Evolutionary conservation across 495 filamentous ascomycete genomes (phyloP).

Genomic region (Podospora tetraspora): DNA sequence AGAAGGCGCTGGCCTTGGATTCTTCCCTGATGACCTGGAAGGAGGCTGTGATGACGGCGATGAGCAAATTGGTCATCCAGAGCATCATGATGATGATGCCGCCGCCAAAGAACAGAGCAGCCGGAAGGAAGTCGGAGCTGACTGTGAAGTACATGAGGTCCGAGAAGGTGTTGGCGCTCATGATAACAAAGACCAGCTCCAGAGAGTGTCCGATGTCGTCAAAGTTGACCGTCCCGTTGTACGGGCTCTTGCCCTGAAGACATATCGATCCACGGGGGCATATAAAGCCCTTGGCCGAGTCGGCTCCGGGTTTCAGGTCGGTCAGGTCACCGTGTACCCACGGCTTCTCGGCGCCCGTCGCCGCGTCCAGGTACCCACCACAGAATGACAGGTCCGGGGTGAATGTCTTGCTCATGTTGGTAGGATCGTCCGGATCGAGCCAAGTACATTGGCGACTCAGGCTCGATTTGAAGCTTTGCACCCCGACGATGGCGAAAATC

Average conservation of each 20-base stretch:
- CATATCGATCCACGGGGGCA: constrained; percentile 81
- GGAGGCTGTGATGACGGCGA: constrained; percentile 96
- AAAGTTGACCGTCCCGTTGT: constrained; percentile 83
- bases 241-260: constrained; percentile 73
- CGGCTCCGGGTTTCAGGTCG: constrained; percentile 30
- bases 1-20: constrained; percentile 88
- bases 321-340: constrained; percentile 53
- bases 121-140: constrained; percentile 82
- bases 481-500: constrained; percentile 91
- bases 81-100: constrained; percentile 90
- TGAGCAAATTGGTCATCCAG: constrained; percentile 94
- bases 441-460: constrained; percentile 83
- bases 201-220: constrained; percentile 89
- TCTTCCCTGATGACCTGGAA: constrained; percentile 99
- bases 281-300: constrained; percentile 75
- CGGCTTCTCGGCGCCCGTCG: constrained; percentile 51
- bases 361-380: constrained; percentile 67
- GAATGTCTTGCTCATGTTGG: constrained; percentile 39
- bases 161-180: constrained; percentile 95
- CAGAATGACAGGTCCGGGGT: constrained; percentile 68
- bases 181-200: constrained; percentile 96
- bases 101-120: constrained; percentile 77
- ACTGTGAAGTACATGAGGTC: constrained; percentile 90
- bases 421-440: constrained; percentile 55
- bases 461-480: constrained; percentile 97